Evolutionary conservation across 805 yeast species (phyloP).

Genomic region (Aciculoconidium aculeatum): DNA sequence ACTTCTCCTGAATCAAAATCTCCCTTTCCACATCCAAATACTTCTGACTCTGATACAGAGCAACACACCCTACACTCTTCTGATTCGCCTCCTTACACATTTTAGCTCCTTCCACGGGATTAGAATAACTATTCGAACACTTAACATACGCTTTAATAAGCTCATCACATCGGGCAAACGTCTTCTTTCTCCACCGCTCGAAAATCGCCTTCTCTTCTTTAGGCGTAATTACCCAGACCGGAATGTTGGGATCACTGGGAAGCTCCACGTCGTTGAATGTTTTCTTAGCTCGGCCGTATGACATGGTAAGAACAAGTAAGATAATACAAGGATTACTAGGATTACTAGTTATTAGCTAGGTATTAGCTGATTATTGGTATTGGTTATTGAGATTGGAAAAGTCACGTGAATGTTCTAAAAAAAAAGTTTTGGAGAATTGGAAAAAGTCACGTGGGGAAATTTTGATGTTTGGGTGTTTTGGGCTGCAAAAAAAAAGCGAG

Average conservation of each 20-base stretch:
- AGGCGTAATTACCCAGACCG: constrained; percentile 73
- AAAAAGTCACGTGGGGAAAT: too few species aligned
- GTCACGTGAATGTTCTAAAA: too few species aligned
- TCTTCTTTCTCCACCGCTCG: constrained; percentile 60
- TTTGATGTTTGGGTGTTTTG: too few species aligned
- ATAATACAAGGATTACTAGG: too few species aligned
- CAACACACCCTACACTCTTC: constrained; percentile 59
- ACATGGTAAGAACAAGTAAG: too few species aligned
- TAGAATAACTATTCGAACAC: constrained; percentile 55
- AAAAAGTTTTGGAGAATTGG: too few species aligned
- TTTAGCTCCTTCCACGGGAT: constrained; percentile 59
- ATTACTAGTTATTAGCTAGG: too few species aligned
- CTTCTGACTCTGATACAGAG: constrained; percentile 52
- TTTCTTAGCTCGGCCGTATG: constrained; percentile 22
- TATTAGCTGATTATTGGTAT: too few species aligned
- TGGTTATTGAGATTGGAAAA: too few species aligned
- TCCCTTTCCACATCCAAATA: constrained; percentile 69
- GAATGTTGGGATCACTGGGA: constrained; percentile 44
- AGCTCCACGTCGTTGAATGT: constrained; percentile 33
- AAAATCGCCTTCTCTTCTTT: constrained; percentile 70
- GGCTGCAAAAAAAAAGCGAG: too few species aligned
- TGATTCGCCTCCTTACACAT: constrained; percentile 56
- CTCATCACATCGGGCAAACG: constrained; percentile 64
- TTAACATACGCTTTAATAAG: constrained; percentile 62
- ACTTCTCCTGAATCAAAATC: constrained; percentile 54